Evolutionary conservation across 2,329 filamentous ascomycete species (phyloP).

Genomic region (Colletotrichum sp.): DNA sequence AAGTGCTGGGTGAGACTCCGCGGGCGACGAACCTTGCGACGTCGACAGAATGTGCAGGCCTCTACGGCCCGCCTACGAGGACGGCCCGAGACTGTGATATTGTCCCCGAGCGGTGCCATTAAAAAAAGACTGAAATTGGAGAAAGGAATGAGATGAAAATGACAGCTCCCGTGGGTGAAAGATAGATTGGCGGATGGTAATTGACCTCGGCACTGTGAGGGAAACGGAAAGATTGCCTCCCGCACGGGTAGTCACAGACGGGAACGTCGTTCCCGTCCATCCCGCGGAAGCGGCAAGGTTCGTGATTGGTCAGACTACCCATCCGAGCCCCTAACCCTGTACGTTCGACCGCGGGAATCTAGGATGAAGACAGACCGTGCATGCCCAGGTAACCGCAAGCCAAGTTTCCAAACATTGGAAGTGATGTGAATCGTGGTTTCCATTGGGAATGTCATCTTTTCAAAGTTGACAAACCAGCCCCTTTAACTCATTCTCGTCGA

Average conservation of each 20-base stretch:
- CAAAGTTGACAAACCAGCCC: not conserved
- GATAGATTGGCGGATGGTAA: not conserved
- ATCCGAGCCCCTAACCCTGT: not conserved
- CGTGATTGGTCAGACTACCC: not conserved
- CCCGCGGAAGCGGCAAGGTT: not conserved
- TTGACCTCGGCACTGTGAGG: not conserved
- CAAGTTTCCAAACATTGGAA: not conserved
- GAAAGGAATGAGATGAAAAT: not conserved
- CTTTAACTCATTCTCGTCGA: not conserved
- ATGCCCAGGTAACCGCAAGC: not conserved
- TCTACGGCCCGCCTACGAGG: constrained; percentile 30
- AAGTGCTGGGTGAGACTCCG: not conserved
- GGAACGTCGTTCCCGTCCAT: not conserved
- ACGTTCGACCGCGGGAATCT: not conserved
- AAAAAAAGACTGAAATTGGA: not conserved
- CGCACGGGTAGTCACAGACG: not conserved
- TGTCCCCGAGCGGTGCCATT: not conserved
- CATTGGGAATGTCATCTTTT: not conserved
- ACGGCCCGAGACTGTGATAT: constrained; percentile 11
- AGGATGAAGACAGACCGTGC: not conserved
- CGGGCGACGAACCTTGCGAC: constrained; percentile 30
- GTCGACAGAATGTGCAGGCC: constrained; percentile 34
- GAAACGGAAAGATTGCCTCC: not conserved
- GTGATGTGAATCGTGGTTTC: not conserved
- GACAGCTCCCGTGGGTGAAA: not conserved